Conservation (phyloP, 2,329 filamentous ascomycete species). For the Colletotrichum salicis region DNA sequence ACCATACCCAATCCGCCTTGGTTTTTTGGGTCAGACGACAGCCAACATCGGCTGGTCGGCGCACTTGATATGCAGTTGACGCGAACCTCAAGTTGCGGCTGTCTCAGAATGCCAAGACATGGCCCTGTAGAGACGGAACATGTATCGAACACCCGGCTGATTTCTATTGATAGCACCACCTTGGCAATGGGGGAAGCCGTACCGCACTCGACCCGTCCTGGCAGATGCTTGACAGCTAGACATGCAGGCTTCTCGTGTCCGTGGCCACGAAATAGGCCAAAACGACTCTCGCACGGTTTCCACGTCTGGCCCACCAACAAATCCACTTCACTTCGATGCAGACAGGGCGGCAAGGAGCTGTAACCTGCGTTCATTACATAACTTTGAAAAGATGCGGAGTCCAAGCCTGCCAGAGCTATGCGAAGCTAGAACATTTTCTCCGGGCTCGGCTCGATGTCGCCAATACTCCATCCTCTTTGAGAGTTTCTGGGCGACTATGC, state of each 20-base stretch:
- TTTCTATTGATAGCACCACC: constrained; percentile 30
- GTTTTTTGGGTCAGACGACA: not conserved
- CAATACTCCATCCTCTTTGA: not conserved
- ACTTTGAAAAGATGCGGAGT: not conserved
- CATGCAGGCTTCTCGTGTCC: not conserved
- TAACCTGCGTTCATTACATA: constrained; percentile 2
- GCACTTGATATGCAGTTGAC: constrained; percentile 22
- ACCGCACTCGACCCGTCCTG: not conserved
- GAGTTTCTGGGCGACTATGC: not conserved
- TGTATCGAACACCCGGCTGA: constrained; percentile 45
- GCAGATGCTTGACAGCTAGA: constrained; percentile 19
- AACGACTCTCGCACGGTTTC: not conserved
- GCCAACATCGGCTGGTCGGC: not conserved
- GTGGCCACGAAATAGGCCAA: constrained; percentile 2
- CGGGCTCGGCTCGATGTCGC: no score
- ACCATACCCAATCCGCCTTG: not conserved
- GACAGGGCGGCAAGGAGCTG: not conserved
- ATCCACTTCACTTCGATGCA: not conserved
- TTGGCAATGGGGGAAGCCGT: not conserved
- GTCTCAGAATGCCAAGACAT: constrained; percentile 34
- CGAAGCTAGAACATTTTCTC: not conserved
- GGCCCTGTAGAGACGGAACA: constrained; percentile 41
- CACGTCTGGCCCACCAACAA: not conserved
- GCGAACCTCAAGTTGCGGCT: constrained; percentile 8
- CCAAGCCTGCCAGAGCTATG: not conserved